Percentiles rank a stretch among this genome's conserved stretches.
These are phyloP conservation scores for Cynara cardunculus DNA, from an alignment of 129 eudicot genomes.

Conservation along the genomic window DNA sequence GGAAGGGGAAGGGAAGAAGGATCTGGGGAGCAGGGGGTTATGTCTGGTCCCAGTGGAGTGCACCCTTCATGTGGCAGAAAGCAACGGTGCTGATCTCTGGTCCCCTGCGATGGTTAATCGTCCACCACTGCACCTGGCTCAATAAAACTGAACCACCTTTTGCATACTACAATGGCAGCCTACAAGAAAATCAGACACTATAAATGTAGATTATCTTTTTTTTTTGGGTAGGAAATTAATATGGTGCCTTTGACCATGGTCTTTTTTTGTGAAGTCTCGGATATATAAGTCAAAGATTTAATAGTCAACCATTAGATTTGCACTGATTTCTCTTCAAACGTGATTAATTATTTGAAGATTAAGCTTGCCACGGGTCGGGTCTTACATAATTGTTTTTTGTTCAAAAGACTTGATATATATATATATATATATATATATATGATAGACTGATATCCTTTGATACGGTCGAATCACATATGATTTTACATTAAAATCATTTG, in stretches of 20 bases:
- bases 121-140: slow-evolving; percentile 19
- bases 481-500: too few relatives aligned
- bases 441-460: too few relatives aligned
- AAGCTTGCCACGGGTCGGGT: too few relatives aligned
- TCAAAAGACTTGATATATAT: too few relatives aligned
- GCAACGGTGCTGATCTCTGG: slow-evolving; percentile 87
- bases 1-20: slow-evolving; percentile 33
- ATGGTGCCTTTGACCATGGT: slow-evolving; percentile 9
- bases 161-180: slow-evolving; percentile 6
- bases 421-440: too few relatives aligned
- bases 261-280: slow-evolving; percentile 17
- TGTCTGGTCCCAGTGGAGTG: slow-evolving; percentile 74
- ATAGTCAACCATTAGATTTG: slow-evolving; percentile 3
- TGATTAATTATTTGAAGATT: too few relatives aligned
- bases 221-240: background rate
- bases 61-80: slow-evolving; percentile 55
- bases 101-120: slow-evolving; percentile 51
- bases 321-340: background rate
- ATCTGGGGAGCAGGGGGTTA: slow-evolving; percentile 52
- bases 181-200: slow-evolving; percentile 9
- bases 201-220: slow-evolving; percentile 11
- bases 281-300: slow-evolving; percentile 14
- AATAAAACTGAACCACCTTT: slow-evolving; percentile 13
- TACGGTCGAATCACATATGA: too few relatives aligned
- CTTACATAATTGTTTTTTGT: too few relatives aligned